Conservation (phyloP, 139 green algal species). For the Tetratostichococcus sp. region DNA sequence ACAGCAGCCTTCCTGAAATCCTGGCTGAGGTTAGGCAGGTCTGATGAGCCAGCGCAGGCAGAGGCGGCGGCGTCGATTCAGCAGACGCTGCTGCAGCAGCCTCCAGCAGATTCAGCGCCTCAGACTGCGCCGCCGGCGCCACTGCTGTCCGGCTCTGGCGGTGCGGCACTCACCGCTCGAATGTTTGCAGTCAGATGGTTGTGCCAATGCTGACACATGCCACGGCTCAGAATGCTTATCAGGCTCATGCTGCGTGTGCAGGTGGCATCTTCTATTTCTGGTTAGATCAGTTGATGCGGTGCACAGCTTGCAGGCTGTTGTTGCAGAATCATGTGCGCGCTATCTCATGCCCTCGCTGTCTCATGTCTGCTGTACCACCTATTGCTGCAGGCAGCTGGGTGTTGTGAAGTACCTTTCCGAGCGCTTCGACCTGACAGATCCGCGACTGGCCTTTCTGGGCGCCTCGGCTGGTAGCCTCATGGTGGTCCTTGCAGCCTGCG, state of each 20-base stretch:
- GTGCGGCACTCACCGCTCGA: not conserved
- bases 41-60: not conserved
- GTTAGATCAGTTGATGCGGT: too few relatives aligned
- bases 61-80: not conserved
- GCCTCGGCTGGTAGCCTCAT: conserved; percentile 24
- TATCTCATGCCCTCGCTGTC: too few relatives aligned
- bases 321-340: too few relatives aligned
- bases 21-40: not conserved
- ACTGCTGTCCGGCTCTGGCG: not conserved
- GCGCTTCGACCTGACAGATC: conserved; percentile 15
- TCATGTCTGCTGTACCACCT: too few relatives aligned
- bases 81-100: not conserved
- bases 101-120: not conserved
- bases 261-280: not conserved
- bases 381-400: conserved; percentile 15
- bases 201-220: too few relatives aligned
- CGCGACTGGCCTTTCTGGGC: conserved; percentile 13
- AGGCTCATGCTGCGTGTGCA: not conserved
- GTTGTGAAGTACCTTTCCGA: conserved; percentile 26
- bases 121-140: not conserved
- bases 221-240: too few relatives aligned
- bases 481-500: conserved; percentile 24
- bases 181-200: too few relatives aligned
- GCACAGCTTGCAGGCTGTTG: too few relatives aligned
- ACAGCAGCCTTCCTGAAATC: not conserved